Conservation (phyloP, 2,329 filamentous ascomycete species). For the Madurella mycetomatis region DNA sequence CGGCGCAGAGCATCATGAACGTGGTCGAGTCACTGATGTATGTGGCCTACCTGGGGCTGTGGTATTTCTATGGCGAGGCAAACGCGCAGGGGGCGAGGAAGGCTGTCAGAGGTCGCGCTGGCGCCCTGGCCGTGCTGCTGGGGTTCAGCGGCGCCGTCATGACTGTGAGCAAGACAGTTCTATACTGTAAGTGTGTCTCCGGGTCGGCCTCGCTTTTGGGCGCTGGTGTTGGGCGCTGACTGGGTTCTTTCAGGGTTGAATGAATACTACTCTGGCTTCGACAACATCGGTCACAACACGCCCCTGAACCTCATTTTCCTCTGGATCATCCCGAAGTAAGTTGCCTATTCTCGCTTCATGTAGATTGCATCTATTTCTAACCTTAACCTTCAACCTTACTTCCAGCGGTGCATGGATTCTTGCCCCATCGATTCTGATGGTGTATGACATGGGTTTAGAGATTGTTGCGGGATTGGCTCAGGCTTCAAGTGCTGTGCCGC, state of each 20-base stretch:
- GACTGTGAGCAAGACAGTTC: slow-evolving; percentile 58
- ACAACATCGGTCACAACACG: slow-evolving; percentile 55
- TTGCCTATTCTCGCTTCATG: slow-evolving; percentile 2
- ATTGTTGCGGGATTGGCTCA: slow-evolving; percentile 44
- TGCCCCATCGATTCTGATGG: slow-evolving; percentile 46
- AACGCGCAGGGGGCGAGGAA: slow-evolving; percentile 24
- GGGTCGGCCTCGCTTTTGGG: background rate
- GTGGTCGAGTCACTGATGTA: slow-evolving; percentile 35
- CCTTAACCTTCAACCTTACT: background rate
- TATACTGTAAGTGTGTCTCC: slow-evolving; percentile 48
- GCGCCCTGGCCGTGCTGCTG: slow-evolving; percentile 43
- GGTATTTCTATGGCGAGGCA: slow-evolving; percentile 19
- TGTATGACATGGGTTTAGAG: slow-evolving; percentile 45
- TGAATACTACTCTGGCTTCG: slow-evolving; percentile 52
- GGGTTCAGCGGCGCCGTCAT: slow-evolving; percentile 53
- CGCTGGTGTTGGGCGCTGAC: background rate
- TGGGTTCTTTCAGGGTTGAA: slow-evolving; percentile 42
- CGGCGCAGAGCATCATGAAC: slow-evolving; percentile 59
- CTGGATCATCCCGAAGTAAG: slow-evolving; percentile 58
- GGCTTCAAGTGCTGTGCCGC: background rate
- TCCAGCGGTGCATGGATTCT: slow-evolving; percentile 53
- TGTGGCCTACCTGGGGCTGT: slow-evolving; percentile 32
- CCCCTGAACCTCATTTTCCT: slow-evolving; percentile 42
- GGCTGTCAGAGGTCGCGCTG: slow-evolving; percentile 39
- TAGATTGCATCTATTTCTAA: too few species aligned